Base-by-base conservation (phyloP, 257 asterid species). In the Verbena officinalis region DNA sequence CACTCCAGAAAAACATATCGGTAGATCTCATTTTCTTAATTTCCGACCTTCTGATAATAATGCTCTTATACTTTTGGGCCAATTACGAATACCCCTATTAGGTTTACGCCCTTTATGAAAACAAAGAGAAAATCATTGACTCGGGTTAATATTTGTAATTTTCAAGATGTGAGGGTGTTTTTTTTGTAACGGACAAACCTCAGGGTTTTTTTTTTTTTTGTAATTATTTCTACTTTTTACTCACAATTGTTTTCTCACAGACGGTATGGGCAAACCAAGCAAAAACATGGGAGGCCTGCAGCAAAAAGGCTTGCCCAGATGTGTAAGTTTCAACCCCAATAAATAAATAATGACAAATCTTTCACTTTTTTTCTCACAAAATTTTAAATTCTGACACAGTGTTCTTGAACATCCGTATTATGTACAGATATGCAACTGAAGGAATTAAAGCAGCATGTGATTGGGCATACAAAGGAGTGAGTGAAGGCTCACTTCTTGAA, bases 391-490 rank as follows among this genome's bases (percentile, higher is more conserved):
- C 40, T 3, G 11, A 36, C 7, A 1, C 11, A 36, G n/a, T 9
- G 40, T 4, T 7, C 40, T 36, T 4, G 9, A 9, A 16, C 42
- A 40, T 42, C 43, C 61, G 14, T 42, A 19, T 46, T 43, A 48
- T 53, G 27, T 71, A 68, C 77, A 89, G 97, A 73, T 89, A 89
- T 75, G 97, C 98, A 31, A 62, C 78, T 34, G 96, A 92, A 78
- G 84, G 96, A 42, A 89, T 89, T 31, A 83, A 81, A 77, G 97
- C 96, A 67, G 98, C 96, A 4, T 92, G 97, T 49, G 78, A 70
- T 19, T 85, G 89, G 92, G 96, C 97, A 14, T 92, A 92, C 48
- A 85, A 85, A 76, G 95, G 87, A 30, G 97, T 85, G 1, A 60
- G 30, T 1, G 81, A 87, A 60, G 84, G 51, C 56, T 83, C 98